Evolutionary conservation across 768 basidiomycete species (phyloP), one percentile per base, ranked within the genome.

Genomic region (Omphalotus guepiniiformis): DNA sequence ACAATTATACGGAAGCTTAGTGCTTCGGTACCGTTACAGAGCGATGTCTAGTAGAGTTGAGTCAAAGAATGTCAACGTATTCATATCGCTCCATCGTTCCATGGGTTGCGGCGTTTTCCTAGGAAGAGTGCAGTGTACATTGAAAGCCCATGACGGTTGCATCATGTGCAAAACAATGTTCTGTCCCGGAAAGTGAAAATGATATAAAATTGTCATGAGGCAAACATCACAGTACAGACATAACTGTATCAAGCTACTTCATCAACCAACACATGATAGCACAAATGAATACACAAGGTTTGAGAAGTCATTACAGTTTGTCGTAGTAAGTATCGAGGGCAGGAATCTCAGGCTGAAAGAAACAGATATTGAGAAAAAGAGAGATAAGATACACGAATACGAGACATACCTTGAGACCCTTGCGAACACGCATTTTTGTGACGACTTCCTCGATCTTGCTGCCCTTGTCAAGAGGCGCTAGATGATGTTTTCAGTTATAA

Each of bases 291-390:
- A 45, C 18, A 41, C 18, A 49, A 19, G 35, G 42, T 42, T 39
- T 25, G 39, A 42, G 34, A 47, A 48, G 36, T 50, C 53, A 55
- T 78, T 78, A 90, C 66, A 87, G 72, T 76, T 93, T 95, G 80
- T 95, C 93, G 75, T 94, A 93, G 76, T 93, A 96, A 28, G 79
- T 80, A 67, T 93, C 90, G 55, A 93, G 78, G 47, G 85, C 39
- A 37, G 93, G 93, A 47, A 94, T 86, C 11, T 95, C 93, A 58
- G 88, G 86, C 89, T 89, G 53, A 40, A 50, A 41, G 55, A 30
- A 43, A 11, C 19, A 40, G 61, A n/a, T 61, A 36, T 45, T 12
- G 35, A 26, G 12, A 1, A 26, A 9, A 18, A 22, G 22, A 42
- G 48, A 41, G 9, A 29, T 2, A 2, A 32, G 3, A 15, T 22